Conservation (phyloP, 352 stramenopile genomes). For the Phytophthora fragariae region DNA sequence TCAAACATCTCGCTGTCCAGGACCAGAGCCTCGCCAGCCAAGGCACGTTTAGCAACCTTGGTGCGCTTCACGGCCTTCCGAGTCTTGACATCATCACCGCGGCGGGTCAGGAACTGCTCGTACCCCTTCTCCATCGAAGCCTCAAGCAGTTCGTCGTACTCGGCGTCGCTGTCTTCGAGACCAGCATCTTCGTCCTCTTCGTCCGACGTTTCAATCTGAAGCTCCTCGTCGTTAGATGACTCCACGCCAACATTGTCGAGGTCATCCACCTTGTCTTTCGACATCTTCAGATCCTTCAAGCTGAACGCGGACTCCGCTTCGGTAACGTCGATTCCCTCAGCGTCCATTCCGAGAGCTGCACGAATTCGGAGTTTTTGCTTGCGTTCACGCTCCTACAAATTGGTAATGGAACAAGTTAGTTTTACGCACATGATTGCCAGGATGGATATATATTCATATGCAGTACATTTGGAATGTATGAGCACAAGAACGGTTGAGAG, state of each 20-base stretch:
- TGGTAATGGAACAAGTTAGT: conserved; percentile 21
- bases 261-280: conserved; percentile 79
- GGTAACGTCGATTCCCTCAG: conserved; percentile 82
- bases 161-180: conserved; percentile 67
- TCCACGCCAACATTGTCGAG: conserved; percentile 72
- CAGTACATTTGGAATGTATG: conserved; percentile 64
- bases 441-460: conserved; percentile 12
- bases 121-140: conserved; percentile 89
- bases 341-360: conserved; percentile 84
- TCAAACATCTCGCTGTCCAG: conserved; percentile 88
- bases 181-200: conserved; percentile 45
- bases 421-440: background rate
- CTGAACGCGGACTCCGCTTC: conserved; percentile 86
- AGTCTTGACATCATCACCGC: conserved; percentile 83
- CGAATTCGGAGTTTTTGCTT: conserved; percentile 88
- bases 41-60: conserved; percentile 85
- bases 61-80: conserved; percentile 87
- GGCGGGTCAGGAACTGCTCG: conserved; percentile 80
- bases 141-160: conserved; percentile 84
- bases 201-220: conserved; percentile 45
- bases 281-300: conserved; percentile 78
- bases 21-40: conserved; percentile 81
- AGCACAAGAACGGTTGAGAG: conserved; percentile 92
- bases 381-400: conserved; percentile 78
- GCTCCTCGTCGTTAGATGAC: conserved; percentile 48